These are phyloP conservation scores for Solanum pinnatisectum DNA, from an alignment of 257 asterid species.

Conservation along the genomic window DNA sequence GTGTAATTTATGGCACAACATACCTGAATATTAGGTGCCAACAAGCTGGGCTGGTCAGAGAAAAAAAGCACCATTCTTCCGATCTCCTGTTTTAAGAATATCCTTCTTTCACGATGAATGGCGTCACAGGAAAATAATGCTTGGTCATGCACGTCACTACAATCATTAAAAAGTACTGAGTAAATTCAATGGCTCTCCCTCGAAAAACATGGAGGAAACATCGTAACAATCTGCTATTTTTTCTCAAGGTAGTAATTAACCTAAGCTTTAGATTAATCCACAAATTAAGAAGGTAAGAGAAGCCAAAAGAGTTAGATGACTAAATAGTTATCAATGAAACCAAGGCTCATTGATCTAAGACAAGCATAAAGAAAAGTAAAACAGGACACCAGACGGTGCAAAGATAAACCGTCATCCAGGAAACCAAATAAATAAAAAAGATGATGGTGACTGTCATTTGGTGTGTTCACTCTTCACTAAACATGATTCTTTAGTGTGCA, in stretches of 20 bases:
- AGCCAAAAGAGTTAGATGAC: background rate
- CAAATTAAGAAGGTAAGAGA: background rate
- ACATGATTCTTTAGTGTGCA: background rate
- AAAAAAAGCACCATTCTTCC: constrained; percentile 98
- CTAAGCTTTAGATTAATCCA: background rate
- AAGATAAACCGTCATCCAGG: background rate
- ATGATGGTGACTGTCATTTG: background rate
- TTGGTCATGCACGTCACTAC: constrained; percentile 97
- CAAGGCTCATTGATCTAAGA: background rate
- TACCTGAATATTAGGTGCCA: constrained; percentile 99
- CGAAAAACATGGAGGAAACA: constrained; percentile 9
- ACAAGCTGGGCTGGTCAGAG: constrained; percentile 93
- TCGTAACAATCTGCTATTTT: background rate
- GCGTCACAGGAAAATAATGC: constrained; percentile 78
- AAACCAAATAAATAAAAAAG: background rate
- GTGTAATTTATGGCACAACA: background rate
- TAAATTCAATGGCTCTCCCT: constrained; percentile 4
- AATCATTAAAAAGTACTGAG: constrained; percentile 15
- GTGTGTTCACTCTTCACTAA: background rate
- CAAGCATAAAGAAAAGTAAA: background rate
- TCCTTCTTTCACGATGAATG: constrained; percentile 86
- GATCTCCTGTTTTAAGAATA: constrained; percentile 90
- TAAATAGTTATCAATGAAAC: background rate
- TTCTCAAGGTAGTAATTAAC: background rate
- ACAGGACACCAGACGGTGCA: background rate